Conservation (phyloP, 768 basidiomycete genomes). For the Clitopilus passeckerianus region DNA sequence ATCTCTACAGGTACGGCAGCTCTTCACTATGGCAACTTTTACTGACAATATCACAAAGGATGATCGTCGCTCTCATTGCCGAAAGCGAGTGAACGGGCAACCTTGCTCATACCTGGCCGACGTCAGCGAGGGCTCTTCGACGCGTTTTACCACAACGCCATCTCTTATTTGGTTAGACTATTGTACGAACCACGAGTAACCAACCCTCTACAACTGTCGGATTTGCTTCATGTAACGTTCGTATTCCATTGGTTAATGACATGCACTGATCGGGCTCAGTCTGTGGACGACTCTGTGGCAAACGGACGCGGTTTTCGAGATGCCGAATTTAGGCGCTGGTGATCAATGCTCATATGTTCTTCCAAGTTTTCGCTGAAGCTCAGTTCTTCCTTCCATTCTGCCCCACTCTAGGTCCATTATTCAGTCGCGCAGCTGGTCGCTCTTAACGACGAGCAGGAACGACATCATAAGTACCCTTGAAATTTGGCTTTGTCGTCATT, state of each 20-base stretch:
- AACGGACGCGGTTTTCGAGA: not conserved
- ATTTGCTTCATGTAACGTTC: conserved; percentile 1
- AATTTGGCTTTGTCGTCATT: not conserved
- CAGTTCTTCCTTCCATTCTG: not conserved
- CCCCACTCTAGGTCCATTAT: not conserved
- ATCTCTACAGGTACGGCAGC: conserved; percentile 73
- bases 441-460: not conserved
- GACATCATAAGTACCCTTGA: not conserved
- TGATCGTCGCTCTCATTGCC: conserved; percentile 85
- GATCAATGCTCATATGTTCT: not conserved
- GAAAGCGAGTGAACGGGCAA: conserved; percentile 53
- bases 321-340: not conserved
- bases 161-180: conserved; percentile 1
- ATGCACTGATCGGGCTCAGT: not conserved
- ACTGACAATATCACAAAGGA: conserved; percentile 33
- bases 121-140: not conserved
- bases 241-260: not conserved
- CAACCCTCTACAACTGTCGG: not conserved
- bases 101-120: not conserved
- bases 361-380: not conserved
- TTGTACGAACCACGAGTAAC: not conserved
- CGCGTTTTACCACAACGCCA: conserved; percentile 1
- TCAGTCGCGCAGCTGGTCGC: not conserved
- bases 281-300: not conserved
- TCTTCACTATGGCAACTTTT: not conserved